A percentile compares a stretch with the other conserved stretches of the same genome.
These are phyloP conservation scores for Alternaria arborescens DNA, from an alignment of 2,329 filamentous ascomycete species.

Conservation along the genomic window DNA sequence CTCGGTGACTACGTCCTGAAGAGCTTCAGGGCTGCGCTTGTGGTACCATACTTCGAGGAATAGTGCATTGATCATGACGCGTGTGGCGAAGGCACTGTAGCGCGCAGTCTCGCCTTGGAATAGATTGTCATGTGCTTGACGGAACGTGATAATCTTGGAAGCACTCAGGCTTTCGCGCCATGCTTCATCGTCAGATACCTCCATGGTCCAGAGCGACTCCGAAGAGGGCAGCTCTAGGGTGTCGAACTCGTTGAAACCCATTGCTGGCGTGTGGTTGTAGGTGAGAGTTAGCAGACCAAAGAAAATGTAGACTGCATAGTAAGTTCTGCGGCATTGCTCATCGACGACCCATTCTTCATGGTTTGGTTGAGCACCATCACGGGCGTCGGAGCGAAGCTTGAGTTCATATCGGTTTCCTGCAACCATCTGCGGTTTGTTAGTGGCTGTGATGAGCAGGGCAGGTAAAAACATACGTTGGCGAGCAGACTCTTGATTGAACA, in stretches of 20 bases:
- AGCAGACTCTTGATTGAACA: slow-evolving; percentile 98
- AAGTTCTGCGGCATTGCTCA: slow-evolving; percentile 93
- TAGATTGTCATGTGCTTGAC: slow-evolving; percentile 91
- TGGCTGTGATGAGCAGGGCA: neutral
- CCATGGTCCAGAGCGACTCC: slow-evolving; percentile 92
- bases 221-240: slow-evolving; percentile 90
- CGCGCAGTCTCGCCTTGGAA: slow-evolving; percentile 91
- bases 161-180: slow-evolving; percentile 82
- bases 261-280: slow-evolving; percentile 97
- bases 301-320: slow-evolving; percentile 99
- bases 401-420: slow-evolving; percentile 96
- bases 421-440: slow-evolving; percentile 70
- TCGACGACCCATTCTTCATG: slow-evolving; percentile 96
- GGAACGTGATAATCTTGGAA: slow-evolving; percentile 82
- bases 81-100: slow-evolving; percentile 96
- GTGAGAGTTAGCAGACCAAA: slow-evolving; percentile 94
- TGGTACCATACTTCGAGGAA: slow-evolving; percentile 99
- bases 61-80: slow-evolving; percentile 98
- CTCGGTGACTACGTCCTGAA: slow-evolving; percentile 97
- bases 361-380: slow-evolving; percentile 76
- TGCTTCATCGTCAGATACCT: slow-evolving; percentile 76
- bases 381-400: slow-evolving; percentile 89
- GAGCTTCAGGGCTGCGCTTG: slow-evolving; percentile 95
- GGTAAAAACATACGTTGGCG: slow-evolving; percentile 66
- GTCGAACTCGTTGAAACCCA: slow-evolving; percentile 98